Conservation (phyloP, 192 early-diverging fungal species). For the Jimgerdemannia flammicorona region DNA sequence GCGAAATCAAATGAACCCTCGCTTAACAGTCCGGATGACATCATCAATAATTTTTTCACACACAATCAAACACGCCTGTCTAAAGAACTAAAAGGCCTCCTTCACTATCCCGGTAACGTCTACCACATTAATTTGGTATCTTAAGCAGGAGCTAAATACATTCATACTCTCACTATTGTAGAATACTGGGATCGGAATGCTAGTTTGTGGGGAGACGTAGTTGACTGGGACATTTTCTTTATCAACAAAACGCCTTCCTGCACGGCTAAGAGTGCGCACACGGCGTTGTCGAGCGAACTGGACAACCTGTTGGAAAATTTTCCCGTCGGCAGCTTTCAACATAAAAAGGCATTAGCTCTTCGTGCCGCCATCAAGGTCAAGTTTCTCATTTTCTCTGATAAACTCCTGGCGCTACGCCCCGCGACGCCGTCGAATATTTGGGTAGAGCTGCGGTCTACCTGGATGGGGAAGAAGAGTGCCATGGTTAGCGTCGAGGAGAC, state of each 20-base stretch:
- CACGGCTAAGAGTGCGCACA: neutral
- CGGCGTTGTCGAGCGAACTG: neutral
- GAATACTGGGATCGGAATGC: neutral
- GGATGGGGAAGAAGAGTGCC: neutral
- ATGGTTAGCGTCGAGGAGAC: neutral
- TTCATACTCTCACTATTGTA: neutral
- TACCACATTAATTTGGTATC: neutral
- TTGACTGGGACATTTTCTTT: neutral
- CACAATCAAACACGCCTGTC: neutral
- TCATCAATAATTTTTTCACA: too few species aligned
- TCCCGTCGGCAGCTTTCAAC: neutral
- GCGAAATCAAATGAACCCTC: too few species aligned
- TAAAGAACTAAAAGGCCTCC: neutral
- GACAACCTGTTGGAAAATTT: neutral
- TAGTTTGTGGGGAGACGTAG: neutral
- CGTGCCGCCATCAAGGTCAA: neutral
- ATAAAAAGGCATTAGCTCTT: neutral
- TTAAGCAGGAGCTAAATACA: neutral
- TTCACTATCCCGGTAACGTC: neutral
- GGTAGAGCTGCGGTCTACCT: neutral
- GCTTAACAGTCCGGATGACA: too few species aligned
- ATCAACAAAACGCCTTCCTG: neutral
- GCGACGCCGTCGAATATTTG: neutral
- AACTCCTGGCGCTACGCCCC: neutral
- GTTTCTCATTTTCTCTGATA: neutral